Percentiles rank a stretch among this genome's conserved stretches.
Conservation (phyloP, 306 rosid species). For the Prosopis cineraria region DNA sequence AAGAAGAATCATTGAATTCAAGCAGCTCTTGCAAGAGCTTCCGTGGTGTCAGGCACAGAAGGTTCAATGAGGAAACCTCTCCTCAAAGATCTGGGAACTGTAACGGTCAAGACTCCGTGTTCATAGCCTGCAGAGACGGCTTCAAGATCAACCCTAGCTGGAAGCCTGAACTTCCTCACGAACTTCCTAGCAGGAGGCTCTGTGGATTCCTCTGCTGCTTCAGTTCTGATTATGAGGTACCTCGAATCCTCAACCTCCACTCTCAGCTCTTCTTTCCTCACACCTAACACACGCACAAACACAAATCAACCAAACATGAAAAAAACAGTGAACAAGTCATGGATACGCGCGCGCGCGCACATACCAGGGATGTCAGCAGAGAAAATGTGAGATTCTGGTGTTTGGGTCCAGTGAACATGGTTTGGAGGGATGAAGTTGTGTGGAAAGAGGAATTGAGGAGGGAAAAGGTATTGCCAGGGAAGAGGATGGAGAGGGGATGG, state of each 20-base stretch:
- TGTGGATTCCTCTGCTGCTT: constrained; percentile 53
- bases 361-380: constrained; percentile 82
- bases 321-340: too few species aligned
- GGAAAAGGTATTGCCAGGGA: constrained; percentile 45
- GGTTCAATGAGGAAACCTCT: constrained; percentile 58
- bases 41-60: constrained; percentile 45
- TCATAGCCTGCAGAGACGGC: constrained; percentile 66
- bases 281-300: constrained; percentile 50
- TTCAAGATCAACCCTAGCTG: constrained; percentile 56
- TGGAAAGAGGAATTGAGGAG: constrained; percentile 61
- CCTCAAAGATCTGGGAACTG: constrained; percentile 60
- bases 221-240: constrained; percentile 68
- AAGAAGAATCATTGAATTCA: constrained; percentile 38
- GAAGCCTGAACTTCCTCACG: constrained; percentile 74
- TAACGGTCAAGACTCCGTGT: constrained; percentile 68
- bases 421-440: constrained; percentile 56
- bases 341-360: too few species aligned
- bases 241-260: constrained; percentile 80
- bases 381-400: constrained; percentile 72
- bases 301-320: neutral
- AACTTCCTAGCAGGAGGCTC: constrained; percentile 55
- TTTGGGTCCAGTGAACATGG: constrained; percentile 76
- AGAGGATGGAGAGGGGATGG: constrained; percentile 32
- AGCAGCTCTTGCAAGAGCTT: constrained; percentile 80
- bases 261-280: constrained; percentile 69